phyloP scores from a whole-genome alignment of 2,329 filamentous ascomycete species.

The Bertia moriformis region DNA sequence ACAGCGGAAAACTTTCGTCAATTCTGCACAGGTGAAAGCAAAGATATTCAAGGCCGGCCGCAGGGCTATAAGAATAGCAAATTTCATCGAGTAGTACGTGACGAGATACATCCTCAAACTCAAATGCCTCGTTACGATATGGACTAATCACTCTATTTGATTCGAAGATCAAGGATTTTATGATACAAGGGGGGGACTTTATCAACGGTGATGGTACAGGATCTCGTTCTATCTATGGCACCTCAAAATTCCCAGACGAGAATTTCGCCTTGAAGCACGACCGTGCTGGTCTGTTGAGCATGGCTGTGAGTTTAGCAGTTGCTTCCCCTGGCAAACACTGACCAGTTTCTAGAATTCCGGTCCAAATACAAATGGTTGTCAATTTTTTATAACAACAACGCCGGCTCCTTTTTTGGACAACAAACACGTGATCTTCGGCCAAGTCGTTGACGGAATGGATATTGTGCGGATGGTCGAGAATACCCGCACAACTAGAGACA shows the following conservation, averaged over 20 bases:
- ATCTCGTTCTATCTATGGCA: background rate
- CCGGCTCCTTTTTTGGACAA: background rate
- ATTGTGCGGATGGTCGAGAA: background rate
- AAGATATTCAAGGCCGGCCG: background rate
- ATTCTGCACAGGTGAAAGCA: constrained; percentile 1
- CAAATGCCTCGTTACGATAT: too few relatives aligned
- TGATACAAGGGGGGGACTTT: constrained; percentile 1
- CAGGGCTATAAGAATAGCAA: constrained; percentile 1
- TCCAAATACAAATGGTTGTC: constrained; percentile 1
- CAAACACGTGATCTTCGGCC: background rate
- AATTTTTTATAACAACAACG: constrained; percentile 1
- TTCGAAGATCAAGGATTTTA: constrained; percentile 1
- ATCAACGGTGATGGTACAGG: background rate
- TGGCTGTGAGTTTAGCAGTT: background rate
- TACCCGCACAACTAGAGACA: background rate
- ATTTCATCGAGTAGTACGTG: constrained; percentile 1
- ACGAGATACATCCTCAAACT: too few relatives aligned
- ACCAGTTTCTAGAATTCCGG: background rate
- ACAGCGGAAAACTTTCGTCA: background rate
- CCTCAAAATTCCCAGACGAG: background rate
- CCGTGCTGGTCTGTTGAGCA: constrained; percentile 1
- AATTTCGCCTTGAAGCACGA: background rate
- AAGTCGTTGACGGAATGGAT: constrained; percentile 1
- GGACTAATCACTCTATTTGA: too few relatives aligned
- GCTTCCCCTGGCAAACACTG: background rate